Evolutionary conservation across 108 stramenopile species (phyloP), one percentile per base, ranked within the genome.

Genomic region (Skeletonema grethae): DNA sequence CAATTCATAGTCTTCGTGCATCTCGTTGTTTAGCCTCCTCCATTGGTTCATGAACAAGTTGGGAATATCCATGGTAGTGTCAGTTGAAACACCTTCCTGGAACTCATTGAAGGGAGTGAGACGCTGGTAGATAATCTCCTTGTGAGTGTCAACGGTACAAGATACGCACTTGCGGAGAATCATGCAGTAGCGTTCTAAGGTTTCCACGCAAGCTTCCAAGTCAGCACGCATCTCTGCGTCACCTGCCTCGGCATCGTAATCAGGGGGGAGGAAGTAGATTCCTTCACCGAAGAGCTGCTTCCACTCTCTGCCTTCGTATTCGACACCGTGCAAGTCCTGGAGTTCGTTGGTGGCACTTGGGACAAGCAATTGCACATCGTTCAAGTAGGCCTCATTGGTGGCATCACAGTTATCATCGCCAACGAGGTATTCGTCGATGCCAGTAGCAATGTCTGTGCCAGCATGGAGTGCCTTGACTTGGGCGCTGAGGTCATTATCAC

Each of bases 121-220:
- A 20, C 83, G 79, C 29, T 74, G 53, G 73, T 84, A 84, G 63
- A 66, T 72, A 43, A 84, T 80, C 25, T 84, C 71, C 5, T 61
- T 72, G 31, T 82, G 82, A 9, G 55, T 46, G 12, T 62, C 61
- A 10, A 9, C n/a, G 24, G 39, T 31, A 50, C 82, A 82, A 10
- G 62, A 63, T n/a, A 43, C 13, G 41, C 82, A 82, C 10, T 53
- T 9, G 5, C 82, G 72, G 6, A 64, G 56, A 8, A 82, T 55
- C 28, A 82, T 62, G 61, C 77, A 74, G 11, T 46, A 16, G 5
- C 72, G 57, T n/a, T 56, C 71, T n/a, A 56, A 31, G n/a, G 12
- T 12, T 1, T 29, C n/a, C 0, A 1, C 0, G 25, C 53, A 57
- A 10, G 72, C 71, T 0, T 36, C n/a, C 12, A 77, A 61, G 34